Percentiles rank a stretch among this genome's conserved stretches.
Conservation (phyloP, 768 basidiomycete species). For the Zangia roseola region DNA sequence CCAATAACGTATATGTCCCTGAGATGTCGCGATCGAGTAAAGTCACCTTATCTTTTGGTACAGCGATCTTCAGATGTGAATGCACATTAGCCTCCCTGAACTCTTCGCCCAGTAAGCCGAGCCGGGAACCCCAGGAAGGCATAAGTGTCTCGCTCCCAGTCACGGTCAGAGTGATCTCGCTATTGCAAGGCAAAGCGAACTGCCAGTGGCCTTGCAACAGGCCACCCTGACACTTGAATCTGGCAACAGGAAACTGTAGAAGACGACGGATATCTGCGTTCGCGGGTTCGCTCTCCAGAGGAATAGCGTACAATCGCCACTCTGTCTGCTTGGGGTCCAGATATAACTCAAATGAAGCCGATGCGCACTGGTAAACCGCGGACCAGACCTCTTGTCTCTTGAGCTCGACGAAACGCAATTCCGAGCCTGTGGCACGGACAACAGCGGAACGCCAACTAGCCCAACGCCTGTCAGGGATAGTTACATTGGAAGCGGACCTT, state of each 20-base stretch:
- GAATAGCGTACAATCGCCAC: slow-evolving; percentile 81
- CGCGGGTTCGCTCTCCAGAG: slow-evolving; percentile 65
- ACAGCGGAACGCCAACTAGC: slow-evolving; percentile 66
- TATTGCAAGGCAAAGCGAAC: slow-evolving; percentile 66
- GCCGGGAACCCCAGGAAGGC: slow-evolving; percentile 80
- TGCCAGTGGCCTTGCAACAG: slow-evolving; percentile 78
- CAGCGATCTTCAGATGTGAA: slow-evolving; percentile 62
- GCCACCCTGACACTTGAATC: slow-evolving; percentile 54
- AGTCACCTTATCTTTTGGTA: slow-evolving; percentile 43
- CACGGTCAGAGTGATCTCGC: slow-evolving; percentile 58
- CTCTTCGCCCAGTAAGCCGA: slow-evolving; percentile 67
- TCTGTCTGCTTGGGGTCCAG: slow-evolving; percentile 77
- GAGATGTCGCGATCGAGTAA: slow-evolving; percentile 78
- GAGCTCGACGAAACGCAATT: slow-evolving; percentile 80
- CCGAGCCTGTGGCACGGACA: slow-evolving; percentile 51
- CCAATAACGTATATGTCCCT: slow-evolving; percentile 74
- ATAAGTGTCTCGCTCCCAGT: slow-evolving; percentile 60
- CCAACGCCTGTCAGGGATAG: slow-evolving; percentile 62
- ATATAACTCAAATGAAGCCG: slow-evolving; percentile 70
- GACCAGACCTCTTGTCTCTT: slow-evolving; percentile 91
- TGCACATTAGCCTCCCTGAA: slow-evolving; percentile 69
- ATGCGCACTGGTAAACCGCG: slow-evolving; percentile 69
- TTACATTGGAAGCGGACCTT: slow-evolving; percentile 36
- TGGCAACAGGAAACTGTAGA: slow-evolving; percentile 73
- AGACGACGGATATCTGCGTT: slow-evolving; percentile 77